These are phyloP conservation scores for Acanthamoeba royreba DNA, from an alignment of 208 protist species.

Conservation along the genomic window DNA sequence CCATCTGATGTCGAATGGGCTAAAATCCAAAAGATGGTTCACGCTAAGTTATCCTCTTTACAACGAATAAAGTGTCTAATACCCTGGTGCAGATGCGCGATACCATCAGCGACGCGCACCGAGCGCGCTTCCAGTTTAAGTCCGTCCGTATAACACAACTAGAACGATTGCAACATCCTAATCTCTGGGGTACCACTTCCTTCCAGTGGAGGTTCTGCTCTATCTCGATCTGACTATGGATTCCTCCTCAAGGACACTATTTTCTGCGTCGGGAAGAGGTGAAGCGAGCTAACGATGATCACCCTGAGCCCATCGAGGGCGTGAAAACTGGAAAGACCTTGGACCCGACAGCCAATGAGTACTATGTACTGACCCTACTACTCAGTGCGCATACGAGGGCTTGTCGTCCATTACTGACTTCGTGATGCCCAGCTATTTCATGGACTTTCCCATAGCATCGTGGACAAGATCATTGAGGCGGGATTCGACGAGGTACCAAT, in stretches of 20 bases:
- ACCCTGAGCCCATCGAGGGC: not conserved
- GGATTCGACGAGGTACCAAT: not conserved
- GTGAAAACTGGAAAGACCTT: not conserved
- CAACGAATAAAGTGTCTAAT: too few relatives aligned
- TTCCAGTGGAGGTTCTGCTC: not conserved
- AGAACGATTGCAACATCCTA: not conserved
- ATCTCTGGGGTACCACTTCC: not conserved
- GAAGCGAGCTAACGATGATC: not conserved
- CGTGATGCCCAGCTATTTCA: not conserved
- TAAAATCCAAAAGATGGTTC: not conserved
- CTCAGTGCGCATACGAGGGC: too few relatives aligned
- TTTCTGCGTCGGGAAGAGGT: not conserved
- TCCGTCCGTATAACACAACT: not conserved
- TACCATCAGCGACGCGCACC: not conserved
- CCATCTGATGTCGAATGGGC: not conserved
- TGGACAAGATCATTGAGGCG: not conserved
- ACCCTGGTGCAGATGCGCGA: too few relatives aligned
- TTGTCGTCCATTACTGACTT: too few relatives aligned
- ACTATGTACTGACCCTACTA: not conserved
- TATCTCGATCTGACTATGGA: too few relatives aligned
- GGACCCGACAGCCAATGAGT: not conserved
- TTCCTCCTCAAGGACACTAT: not conserved
- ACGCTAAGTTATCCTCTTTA: too few relatives aligned
- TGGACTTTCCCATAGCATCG: not conserved
- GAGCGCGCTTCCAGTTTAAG: not conserved